Evolutionary conservation across 768 basidiomycete genomes (phyloP), one percentile per base, ranked within the genome.

Genomic region (Lentinula sp.): DNA sequence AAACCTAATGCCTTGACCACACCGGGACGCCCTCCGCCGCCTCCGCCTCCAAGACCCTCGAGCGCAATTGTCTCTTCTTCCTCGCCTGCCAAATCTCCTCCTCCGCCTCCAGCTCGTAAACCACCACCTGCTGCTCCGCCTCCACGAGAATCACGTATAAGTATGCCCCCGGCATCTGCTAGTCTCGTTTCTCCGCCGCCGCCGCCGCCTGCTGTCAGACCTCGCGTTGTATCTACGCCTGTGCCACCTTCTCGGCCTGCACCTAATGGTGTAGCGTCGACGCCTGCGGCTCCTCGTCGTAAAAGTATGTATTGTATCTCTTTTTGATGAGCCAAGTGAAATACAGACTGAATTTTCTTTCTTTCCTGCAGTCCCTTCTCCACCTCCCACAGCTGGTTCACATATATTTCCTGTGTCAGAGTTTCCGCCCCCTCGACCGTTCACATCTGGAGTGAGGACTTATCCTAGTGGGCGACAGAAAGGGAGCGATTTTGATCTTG

Each of bases 381-480:
- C 84, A 5, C 84, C 84, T 28, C 83, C 90, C 2, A 83, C 78
- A 59, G 82, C 80, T 45, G 90, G 90, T 8, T 70, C 78, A 23
- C 87, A 91, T 67, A 85, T 78, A 15, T 94, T 92, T 69, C 90
- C 89, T 6, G 81, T 86, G n/a, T 74, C 77, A 13, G 89, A 86
- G 55, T 92, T 93, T 69, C 92, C 92, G 1, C 84, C 85, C 13
- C 92, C 92, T 4, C 83, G 90, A 43, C 76, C 77, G 31, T 93
- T 92, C 70, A 69, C 70, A 39, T 67, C 71, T 5, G 75, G 69
- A 35, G 65, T 70, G 32, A 87, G 80, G 68, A 75, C 76, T 45
- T 95, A 95, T 69, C 74, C 71, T 11, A 86, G 85, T 68, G 88
- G 89, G 34, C 84, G 85, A 57, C 74, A 77, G 66, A 78, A 78